These are phyloP conservation scores for Emiliania huxleyi DNA, from an alignment of 78 protist genomes.

Conservation along the genomic window DNA sequence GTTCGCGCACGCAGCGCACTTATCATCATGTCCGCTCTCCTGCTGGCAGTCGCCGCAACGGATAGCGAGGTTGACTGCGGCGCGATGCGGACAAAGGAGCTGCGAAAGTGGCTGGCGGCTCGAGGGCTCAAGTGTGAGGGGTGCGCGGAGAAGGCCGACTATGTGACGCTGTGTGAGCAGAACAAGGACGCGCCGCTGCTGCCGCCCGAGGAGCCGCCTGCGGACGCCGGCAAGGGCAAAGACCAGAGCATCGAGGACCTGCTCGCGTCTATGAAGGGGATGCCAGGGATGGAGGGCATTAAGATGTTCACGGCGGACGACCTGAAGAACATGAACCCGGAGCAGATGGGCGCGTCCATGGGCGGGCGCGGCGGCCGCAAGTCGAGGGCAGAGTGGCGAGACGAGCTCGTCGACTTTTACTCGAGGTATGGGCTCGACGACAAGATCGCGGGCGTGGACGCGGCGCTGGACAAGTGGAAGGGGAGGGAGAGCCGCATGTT, in stretches of 20 bases:
- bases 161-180: no score
- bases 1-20: no score
- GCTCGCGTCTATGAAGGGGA: neutral
- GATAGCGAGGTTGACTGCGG: no score
- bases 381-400: neutral
- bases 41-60: no score
- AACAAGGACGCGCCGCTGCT: no score
- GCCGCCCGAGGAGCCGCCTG: no score
- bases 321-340: neutral
- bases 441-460: neutral
- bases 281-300: slow-evolving; percentile 10
- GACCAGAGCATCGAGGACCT: slow-evolving; percentile 2
- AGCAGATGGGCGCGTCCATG: neutral
- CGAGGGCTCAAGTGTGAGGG: no score
- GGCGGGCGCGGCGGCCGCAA: neutral
- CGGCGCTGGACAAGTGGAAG: slow-evolving; percentile 17
- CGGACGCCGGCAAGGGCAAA: no score
- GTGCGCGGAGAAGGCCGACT: no score
- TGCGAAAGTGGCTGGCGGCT: no score
- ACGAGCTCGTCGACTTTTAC: neutral
- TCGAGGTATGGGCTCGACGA: neutral
- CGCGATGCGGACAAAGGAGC: no score
- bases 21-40: no score
- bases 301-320: slow-evolving; percentile 23
- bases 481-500: neutral